Percentiles rank a stretch among this genome's conserved stretches.
phyloP scores from a whole-genome alignment of 2,329 filamentous ascomycete species.

The Intubia oerlemansii region DNA sequence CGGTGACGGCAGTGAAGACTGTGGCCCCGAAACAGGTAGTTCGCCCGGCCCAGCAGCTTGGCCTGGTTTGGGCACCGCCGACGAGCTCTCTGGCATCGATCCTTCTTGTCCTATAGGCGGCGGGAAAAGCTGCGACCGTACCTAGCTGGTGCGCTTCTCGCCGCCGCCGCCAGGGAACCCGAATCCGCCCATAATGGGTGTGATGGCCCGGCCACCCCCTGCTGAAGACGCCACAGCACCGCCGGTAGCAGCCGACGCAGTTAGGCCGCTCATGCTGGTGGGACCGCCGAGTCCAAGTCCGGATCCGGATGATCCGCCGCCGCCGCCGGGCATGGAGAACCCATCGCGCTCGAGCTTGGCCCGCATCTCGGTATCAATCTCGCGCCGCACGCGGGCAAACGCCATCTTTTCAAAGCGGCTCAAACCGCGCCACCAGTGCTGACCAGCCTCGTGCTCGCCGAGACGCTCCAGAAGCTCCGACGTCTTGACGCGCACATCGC shows the following conservation, averaged over 20 bases:
- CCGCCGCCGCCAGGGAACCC: neutral
- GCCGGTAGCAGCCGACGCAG: no score
- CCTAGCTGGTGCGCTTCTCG: slow-evolving; percentile 27
- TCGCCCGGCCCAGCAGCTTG: no score
- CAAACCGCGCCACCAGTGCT: slow-evolving; percentile 78
- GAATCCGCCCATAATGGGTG: neutral
- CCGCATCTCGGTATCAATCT: slow-evolving; percentile 30
- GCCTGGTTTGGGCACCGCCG: no score
- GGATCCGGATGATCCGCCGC: neutral
- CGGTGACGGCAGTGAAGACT: no score
- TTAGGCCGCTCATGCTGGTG: no score
- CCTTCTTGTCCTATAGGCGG: no score
- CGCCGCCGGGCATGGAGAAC: slow-evolving; percentile 11
- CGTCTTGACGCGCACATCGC: slow-evolving; percentile 55
- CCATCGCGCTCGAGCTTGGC: slow-evolving; percentile 24
- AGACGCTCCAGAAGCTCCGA: slow-evolving; percentile 67
- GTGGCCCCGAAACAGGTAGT: no score
- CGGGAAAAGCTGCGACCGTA: no score
- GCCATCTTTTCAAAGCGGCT: slow-evolving; percentile 79
- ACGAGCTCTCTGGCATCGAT: no score
- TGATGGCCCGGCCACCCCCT: neutral
- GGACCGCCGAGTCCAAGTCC: no score
- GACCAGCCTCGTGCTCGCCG: slow-evolving; percentile 67
- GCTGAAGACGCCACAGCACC: no score
- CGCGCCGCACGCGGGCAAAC: slow-evolving; percentile 58